Percentiles rank a stretch among this genome's conserved stretches.
Conservation (phyloP, 768 basidiomycete species). For the Astraeus odoratus region DNA sequence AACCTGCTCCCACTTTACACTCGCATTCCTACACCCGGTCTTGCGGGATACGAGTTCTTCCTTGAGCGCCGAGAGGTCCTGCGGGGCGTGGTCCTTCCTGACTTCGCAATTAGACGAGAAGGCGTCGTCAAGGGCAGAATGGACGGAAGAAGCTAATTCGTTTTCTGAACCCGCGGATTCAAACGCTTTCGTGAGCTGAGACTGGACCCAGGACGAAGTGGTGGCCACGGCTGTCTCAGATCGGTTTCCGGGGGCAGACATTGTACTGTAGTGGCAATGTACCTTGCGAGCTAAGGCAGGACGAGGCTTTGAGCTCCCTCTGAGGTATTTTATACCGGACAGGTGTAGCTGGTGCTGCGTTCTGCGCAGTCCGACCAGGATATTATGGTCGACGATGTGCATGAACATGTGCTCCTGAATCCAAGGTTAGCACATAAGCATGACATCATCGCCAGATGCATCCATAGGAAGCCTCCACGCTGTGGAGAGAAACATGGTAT, state of each 20-base stretch:
- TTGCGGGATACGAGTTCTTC: conserved; percentile 19
- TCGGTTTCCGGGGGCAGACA: conserved; percentile 1
- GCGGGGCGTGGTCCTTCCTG: conserved; percentile 24
- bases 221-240: too few species aligned
- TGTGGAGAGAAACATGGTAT: not conserved
- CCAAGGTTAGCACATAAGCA: too few species aligned
- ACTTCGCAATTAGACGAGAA: conserved; percentile 31
- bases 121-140: conserved; percentile 17
- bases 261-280: not conserved
- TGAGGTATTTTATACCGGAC: not conserved
- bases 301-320: not conserved
- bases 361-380: too few species aligned
- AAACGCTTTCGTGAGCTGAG: conserved; percentile 24
- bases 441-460: not conserved
- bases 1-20: conserved; percentile 31
- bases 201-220: conserved; percentile 22
- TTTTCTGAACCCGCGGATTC: conserved; percentile 8
- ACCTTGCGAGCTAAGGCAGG: not conserved
- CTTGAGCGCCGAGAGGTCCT: conserved; percentile 20
- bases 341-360: not conserved
- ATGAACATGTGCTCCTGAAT: too few species aligned
- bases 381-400: too few species aligned
- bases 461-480: not conserved
- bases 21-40: conserved; percentile 11
- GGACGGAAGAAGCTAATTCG: not conserved